phyloP scores from a whole-genome alignment of 2,329 filamentous ascomycete genomes.

The Diplodia sapinea region DNA sequence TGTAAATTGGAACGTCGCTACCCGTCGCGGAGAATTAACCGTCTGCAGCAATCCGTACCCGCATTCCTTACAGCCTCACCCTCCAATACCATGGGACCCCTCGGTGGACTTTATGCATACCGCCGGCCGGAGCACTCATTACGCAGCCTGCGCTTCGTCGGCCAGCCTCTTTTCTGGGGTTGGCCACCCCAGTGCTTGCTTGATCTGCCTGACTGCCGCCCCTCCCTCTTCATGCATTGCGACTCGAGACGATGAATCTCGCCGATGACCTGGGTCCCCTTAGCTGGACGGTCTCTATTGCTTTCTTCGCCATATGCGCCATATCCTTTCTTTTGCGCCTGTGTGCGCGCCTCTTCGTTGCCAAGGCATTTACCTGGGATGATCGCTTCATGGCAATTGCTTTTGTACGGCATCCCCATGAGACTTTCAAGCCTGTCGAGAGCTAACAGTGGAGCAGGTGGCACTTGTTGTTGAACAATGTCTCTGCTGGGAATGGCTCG shows the following conservation, averaged over 20 bases:
- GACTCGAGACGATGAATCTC: constrained; percentile 7
- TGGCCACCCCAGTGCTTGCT: background rate
- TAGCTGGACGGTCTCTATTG: constrained; percentile 9
- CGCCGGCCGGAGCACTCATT: background rate
- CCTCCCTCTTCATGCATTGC: background rate
- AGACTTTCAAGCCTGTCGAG: no score
- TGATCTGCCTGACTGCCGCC: background rate
- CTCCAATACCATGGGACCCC: background rate
- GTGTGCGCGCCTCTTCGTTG: constrained; percentile 15
- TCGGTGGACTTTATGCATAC: constrained; percentile 1
- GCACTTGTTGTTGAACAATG: background rate
- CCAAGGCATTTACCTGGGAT: constrained; percentile 19
- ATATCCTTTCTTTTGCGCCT: constrained; percentile 13
- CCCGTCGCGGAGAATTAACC: constrained; percentile 1
- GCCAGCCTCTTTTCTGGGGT: background rate
- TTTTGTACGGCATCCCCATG: background rate
- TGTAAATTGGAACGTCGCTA: constrained; percentile 4
- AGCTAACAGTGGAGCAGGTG: background rate
- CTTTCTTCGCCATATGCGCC: constrained; percentile 12
- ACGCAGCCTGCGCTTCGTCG: background rate
- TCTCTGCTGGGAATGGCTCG: constrained; percentile 17
- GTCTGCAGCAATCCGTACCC: constrained; percentile 1
- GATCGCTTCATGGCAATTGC: constrained; percentile 23
- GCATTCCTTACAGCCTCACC: background rate
- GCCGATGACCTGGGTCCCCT: constrained; percentile 13